Evolutionary conservation across 2,329 filamentous ascomycete genomes (phyloP), one percentile per base, ranked within the genome.

Genomic region (Sporothrix inflata): DNA sequence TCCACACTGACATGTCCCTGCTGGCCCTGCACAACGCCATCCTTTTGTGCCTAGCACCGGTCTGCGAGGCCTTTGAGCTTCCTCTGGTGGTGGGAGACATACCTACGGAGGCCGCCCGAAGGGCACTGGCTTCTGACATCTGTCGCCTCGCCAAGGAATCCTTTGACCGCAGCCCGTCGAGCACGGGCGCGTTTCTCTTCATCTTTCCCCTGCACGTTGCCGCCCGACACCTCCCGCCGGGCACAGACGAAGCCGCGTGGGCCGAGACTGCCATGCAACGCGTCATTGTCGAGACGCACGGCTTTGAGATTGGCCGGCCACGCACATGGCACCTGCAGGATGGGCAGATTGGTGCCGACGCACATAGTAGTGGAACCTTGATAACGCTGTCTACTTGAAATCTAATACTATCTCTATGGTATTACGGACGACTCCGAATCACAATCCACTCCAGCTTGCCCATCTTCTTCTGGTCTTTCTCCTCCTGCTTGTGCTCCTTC

Each of bases 301-400:
- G 57, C 19, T 63, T 66, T 47, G 61, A 66, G 24, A 66, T 66
- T 47, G 61, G 61, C 12, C 21, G 61, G 11, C 61, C 61, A 16
- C 40, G 40, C 12, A 30, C 40, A 7, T 66, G 61, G 61, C 8
- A 40, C 8, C 6, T 63, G 3, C 19, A 42, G 38, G 40, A 14
- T 5, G 61, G 61, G 1, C 21, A 30, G 6, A n/a, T 47, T 14
- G 55, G 34, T 19, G 38, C 4, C 12, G 9, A 42, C 1, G 2
- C 27, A 8, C 51, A n/a, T 27, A 8, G 21, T 8, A 49, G 19
- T 21, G 47, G 2, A 7, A 21, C 30, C 3, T 34, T 49, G 47
- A 21, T 16, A n/a, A n/a, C 7, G n/a, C 8, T 49, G 19, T 4
- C 47, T 45, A 45, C 42, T 55, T 55, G 51, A 55, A 3, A 27